These are phyloP conservation scores for Pythium scleroteichum DNA, from an alignment of 352 stramenopile genomes.

Conservation along the genomic window DNA sequence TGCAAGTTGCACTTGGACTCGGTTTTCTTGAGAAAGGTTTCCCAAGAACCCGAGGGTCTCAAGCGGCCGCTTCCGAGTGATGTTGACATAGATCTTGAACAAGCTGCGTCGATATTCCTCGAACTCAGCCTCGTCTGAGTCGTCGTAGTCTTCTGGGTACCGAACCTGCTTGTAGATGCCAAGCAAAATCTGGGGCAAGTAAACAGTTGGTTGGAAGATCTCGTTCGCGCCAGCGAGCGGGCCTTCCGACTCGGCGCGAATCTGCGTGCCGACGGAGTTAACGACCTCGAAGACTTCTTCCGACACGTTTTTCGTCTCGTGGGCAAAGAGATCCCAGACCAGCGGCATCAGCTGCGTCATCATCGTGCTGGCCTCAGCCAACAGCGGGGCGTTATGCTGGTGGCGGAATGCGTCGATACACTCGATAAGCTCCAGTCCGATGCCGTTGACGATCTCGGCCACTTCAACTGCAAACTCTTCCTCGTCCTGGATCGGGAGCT, in stretches of 20 bases:
- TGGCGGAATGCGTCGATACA: conserved; percentile 81
- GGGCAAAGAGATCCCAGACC: conserved; percentile 78
- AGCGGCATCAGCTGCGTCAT: conserved; percentile 75
- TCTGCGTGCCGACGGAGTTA: conserved; percentile 70
- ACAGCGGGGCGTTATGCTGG: conserved; percentile 41
- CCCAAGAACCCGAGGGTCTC: conserved; percentile 70
- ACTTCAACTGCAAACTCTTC: conserved; percentile 84
- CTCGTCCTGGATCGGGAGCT: conserved; percentile 68
- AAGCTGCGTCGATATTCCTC: conserved; percentile 82
- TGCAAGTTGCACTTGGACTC: conserved; percentile 52
- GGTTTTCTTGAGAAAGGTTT: conserved; percentile 58
- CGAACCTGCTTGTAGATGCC: conserved; percentile 84
- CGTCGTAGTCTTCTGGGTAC: conserved; percentile 71
- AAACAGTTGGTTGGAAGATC: conserved; percentile 73
- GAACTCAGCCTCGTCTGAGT: conserved; percentile 82
- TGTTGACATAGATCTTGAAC: conserved; percentile 89
- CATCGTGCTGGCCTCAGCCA: conserved; percentile 59
- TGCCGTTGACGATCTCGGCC: conserved; percentile 79
- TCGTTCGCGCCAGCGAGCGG: conserved; percentile 35
- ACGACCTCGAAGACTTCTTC: conserved; percentile 88
- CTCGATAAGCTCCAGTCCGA: conserved; percentile 77
- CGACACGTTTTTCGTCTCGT: conserved; percentile 82
- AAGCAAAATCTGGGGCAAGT: conserved; percentile 77
- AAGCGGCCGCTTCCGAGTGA: conserved; percentile 68
- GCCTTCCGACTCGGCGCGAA: conserved; percentile 49